Evolutionary conservation across 306 rosid genomes (phyloP).

Genomic region (Corylus avellana): DNA sequence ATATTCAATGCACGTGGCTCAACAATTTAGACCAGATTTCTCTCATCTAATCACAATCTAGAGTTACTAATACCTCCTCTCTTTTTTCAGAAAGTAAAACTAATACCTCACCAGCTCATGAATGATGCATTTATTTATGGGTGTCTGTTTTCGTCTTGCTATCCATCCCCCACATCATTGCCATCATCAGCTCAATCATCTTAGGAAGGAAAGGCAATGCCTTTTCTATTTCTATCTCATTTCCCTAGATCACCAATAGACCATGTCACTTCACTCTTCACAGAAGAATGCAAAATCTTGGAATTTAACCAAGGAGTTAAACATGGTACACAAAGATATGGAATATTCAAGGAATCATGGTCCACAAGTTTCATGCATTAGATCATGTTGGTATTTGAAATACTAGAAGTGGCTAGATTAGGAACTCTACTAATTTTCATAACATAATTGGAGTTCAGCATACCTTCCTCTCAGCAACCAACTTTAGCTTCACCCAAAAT

Average conservation of each 20-base stretch:
- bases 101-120: no score
- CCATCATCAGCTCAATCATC: no score
- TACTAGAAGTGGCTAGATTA: background rate
- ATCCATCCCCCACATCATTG: no score
- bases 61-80: no score
- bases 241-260: background rate
- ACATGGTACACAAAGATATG: background rate
- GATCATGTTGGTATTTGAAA: background rate
- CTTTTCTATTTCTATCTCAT: background rate
- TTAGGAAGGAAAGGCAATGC: background rate
- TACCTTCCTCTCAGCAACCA: slow-evolving; percentile 78
- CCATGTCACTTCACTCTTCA: background rate
- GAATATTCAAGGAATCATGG: background rate
- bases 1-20: no score
- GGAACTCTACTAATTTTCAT: background rate
- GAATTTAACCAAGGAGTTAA: no score
- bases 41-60: no score
- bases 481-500: slow-evolving; percentile 82
- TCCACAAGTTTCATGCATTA: background rate
- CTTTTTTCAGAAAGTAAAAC: no score
- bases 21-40: no score
- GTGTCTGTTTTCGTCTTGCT: background rate
- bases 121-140: no score
- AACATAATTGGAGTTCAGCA: slow-evolving; percentile 4
- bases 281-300: background rate